Evolutionary conservation across 257 asterid genomes (phyloP).

Genomic region (Primulina tabacum): DNA sequence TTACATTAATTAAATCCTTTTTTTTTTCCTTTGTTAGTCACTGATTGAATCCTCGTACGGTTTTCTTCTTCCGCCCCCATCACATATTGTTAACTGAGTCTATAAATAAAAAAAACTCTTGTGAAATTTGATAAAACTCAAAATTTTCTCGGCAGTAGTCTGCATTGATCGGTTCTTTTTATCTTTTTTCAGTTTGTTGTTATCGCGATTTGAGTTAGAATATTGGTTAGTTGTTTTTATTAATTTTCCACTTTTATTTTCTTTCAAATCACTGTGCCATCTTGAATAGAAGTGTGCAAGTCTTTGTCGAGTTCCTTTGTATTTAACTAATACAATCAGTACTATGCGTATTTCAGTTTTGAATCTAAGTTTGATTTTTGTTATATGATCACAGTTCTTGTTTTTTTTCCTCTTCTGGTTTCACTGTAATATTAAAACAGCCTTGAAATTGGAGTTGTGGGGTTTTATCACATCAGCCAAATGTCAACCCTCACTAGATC

Average conservation of each 20-base stretch:
- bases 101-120: no score
- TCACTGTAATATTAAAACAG: not conserved
- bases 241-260: slow-evolving; percentile 15
- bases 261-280: slow-evolving; percentile 2
- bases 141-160: slow-evolving; percentile 13
- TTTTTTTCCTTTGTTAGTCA: not conserved
- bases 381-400: not conserved
- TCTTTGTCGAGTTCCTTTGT: slow-evolving; percentile 4
- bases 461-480: not conserved
- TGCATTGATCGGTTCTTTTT: slow-evolving; percentile 23
- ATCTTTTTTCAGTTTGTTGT: slow-evolving; percentile 13
- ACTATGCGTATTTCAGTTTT: not conserved
- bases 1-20: slow-evolving; percentile 4
- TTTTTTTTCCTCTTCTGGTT: not conserved
- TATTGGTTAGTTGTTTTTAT: slow-evolving; percentile 23
- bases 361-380: slow-evolving; percentile 3
- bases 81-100: no score
- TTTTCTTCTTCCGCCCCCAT: not conserved
- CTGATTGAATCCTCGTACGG: not conserved
- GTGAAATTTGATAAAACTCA: not conserved
- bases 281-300: slow-evolving; percentile 7
- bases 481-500: slow-evolving; percentile 16
- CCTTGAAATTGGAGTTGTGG: slow-evolving; percentile 14
- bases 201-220: slow-evolving; percentile 24
- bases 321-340: not conserved